Conservation (phyloP, 1,284 basidiomycete genomes). For the Melampsora occidentalis region DNA sequence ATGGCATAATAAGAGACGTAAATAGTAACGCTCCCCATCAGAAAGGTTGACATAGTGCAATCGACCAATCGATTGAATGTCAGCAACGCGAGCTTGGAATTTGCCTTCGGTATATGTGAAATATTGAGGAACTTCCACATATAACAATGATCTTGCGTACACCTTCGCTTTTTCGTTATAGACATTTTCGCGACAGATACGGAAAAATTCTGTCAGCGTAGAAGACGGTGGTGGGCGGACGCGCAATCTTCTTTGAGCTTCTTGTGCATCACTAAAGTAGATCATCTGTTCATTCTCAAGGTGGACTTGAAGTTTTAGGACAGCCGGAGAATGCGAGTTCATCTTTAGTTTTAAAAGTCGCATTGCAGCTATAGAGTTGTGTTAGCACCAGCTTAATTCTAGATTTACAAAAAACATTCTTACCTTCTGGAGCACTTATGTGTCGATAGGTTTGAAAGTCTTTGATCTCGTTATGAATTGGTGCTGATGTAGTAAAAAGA, state of each 20-base stretch:
- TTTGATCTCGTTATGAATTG: slow-evolving; percentile 3
- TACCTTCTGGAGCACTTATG: slow-evolving; percentile 12
- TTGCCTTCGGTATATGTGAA: too few species aligned
- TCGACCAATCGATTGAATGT: neutral
- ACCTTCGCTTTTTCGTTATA: neutral
- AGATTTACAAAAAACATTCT: neutral
- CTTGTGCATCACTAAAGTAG: neutral
- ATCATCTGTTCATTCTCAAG: neutral
- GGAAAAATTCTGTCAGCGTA: too few species aligned
- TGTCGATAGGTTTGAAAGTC: neutral
- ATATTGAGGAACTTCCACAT: neutral
- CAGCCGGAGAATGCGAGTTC: neutral
- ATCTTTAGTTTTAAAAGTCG: slow-evolving; percentile 2
- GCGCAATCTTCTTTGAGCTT: neutral
- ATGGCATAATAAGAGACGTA: neutral
- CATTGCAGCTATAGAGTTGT: slow-evolving; percentile 14
- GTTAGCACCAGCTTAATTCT: neutral
- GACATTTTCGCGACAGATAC: neutral
- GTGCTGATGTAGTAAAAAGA: too few species aligned
- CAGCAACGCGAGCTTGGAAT: slow-evolving; percentile 45
- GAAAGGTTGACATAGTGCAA: neutral
- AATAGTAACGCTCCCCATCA: slow-evolving; percentile 8
- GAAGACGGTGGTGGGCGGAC: neutral
- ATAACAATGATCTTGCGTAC: neutral
- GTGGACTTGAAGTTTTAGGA: neutral